Base-by-base conservation (phyloP, 1,284 basidiomycete genomes). In the Polyporus tsugae region DNA sequence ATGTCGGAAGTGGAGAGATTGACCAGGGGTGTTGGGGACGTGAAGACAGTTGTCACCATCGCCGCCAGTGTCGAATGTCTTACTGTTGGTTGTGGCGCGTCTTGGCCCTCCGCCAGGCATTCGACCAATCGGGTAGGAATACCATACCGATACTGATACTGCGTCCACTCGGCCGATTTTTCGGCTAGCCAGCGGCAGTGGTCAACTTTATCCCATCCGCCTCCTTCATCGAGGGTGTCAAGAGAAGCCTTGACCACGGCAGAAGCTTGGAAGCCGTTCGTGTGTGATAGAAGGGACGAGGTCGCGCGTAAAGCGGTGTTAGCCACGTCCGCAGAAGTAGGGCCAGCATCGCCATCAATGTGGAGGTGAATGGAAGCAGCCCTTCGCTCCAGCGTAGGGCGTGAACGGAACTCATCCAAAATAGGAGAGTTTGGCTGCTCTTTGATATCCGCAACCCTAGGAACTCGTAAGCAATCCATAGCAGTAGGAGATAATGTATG, bases 1-100 rank as follows among this genome's bases (percentile, higher is more conserved):
- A 97, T 89, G 76, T 98, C 96, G 1, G 95, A 95, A 0, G 97
- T 96, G 4, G 95, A 96, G 29, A 98, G 83, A 75, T 97, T 98
- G 78, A 97, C 89, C 66, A 98, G 85, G 35, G 95, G 93, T 15
- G 89, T 91, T 6, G 91, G 88, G 6, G 94, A 94, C 55, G 89
- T 93, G 80, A 98, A 92, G 52, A 96, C 89, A 5, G 89, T 86
- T n/a, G 90, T 91, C 62, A 96, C 86, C 93, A 98, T 97, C 10
- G 86, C 85, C 11, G 92, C 86, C n/a, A 96, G 82, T 0, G 94
- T 87, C 63, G 82, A 84, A 66, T 95, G 93, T 75, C 92, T 85
- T 22, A 84, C 74, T 4, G 85, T 85, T 4, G 87, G 80, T 29
- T 83, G 77, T 0, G 84, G 75, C 1, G 84, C 78, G 69, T 95